Percentiles rank a stretch among this genome's conserved stretches.
Evolutionary conservation across 2,329 filamentous ascomycete genomes (phyloP).

Genomic region (Aureobasidium sp.): DNA sequence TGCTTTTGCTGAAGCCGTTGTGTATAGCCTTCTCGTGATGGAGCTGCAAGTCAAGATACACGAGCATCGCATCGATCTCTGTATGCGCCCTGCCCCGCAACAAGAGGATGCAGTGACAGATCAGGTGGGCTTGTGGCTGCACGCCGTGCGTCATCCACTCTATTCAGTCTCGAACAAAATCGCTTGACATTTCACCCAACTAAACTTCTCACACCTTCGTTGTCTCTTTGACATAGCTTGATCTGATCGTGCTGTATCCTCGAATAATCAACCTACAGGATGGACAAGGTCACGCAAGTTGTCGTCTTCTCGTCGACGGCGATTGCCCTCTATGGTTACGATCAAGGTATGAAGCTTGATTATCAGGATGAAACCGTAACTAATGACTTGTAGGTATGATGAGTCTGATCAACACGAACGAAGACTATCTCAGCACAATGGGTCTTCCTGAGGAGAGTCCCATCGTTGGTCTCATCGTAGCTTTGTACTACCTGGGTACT

Average conservation of each 20-base stretch:
- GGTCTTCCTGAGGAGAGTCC: conserved; percentile 42
- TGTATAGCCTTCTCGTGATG: neutral
- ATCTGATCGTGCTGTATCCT: neutral
- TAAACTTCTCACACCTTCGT: neutral
- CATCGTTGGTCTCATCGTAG: conserved; percentile 52
- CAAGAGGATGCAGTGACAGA: neutral
- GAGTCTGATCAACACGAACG: conserved; percentile 48
- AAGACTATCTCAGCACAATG: conserved; percentile 51
- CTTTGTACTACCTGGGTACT: conserved; percentile 56
- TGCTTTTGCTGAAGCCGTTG: neutral
- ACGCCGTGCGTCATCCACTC: conserved; percentile 4
- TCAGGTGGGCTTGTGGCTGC: conserved; percentile 12
- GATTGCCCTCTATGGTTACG: conserved; percentile 47
- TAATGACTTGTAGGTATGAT: conserved; percentile 37
- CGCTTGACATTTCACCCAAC: neutral
- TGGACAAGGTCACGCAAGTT: conserved; percentile 33
- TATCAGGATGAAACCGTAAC: neutral
- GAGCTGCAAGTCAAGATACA: conserved; percentile 2
- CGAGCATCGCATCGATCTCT: neutral
- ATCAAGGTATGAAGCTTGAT: conserved; percentile 22
- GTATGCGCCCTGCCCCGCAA: conserved; percentile 3
- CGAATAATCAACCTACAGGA: conserved; percentile 19
- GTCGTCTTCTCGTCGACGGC: conserved; percentile 47
- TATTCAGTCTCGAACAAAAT: conserved; percentile 2
- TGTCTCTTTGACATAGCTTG: neutral